Base-by-base conservation (phyloP, 192 early-diverging fungal species). In the Anaeromyces robustus region DNA sequence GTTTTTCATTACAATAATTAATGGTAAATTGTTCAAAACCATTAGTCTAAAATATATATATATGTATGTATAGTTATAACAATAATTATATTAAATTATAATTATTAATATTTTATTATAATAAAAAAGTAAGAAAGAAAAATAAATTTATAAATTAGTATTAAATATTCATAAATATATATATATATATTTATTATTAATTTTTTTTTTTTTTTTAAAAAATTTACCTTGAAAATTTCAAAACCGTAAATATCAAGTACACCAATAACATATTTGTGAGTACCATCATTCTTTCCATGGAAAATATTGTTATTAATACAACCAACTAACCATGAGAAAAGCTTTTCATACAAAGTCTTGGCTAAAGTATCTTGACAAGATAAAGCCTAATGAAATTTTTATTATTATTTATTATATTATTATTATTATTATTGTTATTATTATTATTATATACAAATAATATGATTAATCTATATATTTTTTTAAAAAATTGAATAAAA, bases 171-270 rank as follows among this genome's bases (percentile, higher is more conserved):
- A 34, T 34, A 12, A 34, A 7, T 34, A 34, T 7, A 34, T 34
- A 7, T 7, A 4, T 3, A 34, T 34, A 7, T 7, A 7, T 34
- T 7, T 34, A 7, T 34, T 34, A 34, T 7, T 12, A 7, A 7
- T 34, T 34, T 34, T 34, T 34, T 34, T 34, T 34, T 34, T 34
- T 34, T 34, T 34, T 34, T 34, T 34, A 13, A 1, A 41, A 41
- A 12, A 16, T 1, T 52, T 52, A 52, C 43, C 6, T 52, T 0
- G 43, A 52, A 52, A 52, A 52, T 52, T 52, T 99, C 97, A 81
- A 99, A 99, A 30, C 97, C 97, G 82, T 98, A 99, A 84, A 99
- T 99, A 87, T 99, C 97, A 81, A 99, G 85, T 68, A 99, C 97
- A 81, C 97, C 97, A 43, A 98, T 89, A 30, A 52, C 43, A 52